Conservation (phyloP, 148 eudicot genomes). For the Spergularia bocconei region DNA sequence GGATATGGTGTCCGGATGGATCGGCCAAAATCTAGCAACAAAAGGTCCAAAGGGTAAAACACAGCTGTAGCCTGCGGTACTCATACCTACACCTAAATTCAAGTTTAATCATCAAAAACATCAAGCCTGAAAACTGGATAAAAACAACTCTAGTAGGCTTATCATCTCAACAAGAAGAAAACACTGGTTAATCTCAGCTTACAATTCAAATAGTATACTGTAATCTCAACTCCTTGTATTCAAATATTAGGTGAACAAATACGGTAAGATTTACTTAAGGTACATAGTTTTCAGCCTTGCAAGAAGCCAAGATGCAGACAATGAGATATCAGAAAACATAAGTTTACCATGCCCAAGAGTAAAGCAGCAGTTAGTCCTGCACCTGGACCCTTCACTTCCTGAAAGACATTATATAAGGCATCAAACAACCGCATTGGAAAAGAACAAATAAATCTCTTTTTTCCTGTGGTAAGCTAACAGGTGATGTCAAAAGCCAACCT, state of each 20-base stretch:
- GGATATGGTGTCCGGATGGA: no score
- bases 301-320: not conserved
- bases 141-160: no score
- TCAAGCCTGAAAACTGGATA: no score
- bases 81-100: no score
- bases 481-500: constrained; percentile 45
- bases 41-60: no score
- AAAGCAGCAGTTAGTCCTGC: constrained; percentile 96
- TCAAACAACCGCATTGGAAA: constrained; percentile 12
- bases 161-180: not conserved
- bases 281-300: not conserved
- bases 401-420: constrained; percentile 19
- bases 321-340: constrained; percentile 6
- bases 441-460: not conserved
- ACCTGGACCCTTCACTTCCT: constrained; percentile 97
- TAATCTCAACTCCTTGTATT: not conserved
- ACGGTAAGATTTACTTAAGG: not conserved
- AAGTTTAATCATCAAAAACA: no score
- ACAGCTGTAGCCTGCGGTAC: no score
- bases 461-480: not conserved
- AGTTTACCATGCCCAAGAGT: constrained; percentile 84
- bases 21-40: no score
- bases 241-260: not conserved
- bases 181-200: not conserved
- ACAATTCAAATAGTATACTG: not conserved